Base-by-base conservation (phyloP, 164 flowering plant genomes). In the Sedum album region DNA sequence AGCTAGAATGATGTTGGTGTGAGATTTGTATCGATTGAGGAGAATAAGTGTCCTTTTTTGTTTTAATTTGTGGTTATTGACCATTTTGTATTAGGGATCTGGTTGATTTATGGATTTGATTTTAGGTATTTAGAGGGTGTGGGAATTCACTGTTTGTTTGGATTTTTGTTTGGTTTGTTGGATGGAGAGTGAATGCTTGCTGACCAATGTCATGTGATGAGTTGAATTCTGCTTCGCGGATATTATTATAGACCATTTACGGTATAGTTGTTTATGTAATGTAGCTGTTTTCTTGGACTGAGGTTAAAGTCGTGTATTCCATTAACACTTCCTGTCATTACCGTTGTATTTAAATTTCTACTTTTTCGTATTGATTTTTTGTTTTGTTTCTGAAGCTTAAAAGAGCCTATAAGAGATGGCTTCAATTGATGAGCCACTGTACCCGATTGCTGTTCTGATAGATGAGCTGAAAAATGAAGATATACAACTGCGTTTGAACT, bases 381-480 rank as follows among this genome's bases (percentile, higher is more conserved):
- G 31, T 2, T 26, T 15, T 21, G 4, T 5, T 13, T 2, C 13
- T 38, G 26, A 66, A 66, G 36, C 55, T 25, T 48, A 44, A 28
- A 25, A 42, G 49, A 66, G 23, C 31, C 31, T 57, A 11, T 4
- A 26, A 6, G 9, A 8, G 23, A 78, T 71, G 97, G 84, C 97
- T 39, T 82, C 82, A 85, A 72, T 87, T 4, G 98, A 94, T 23
- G 97, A 94, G 80, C 97, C 98, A 28, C 78, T 91, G 65, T 94
- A 94, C 75, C 98, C 98, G 6, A 91, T 94, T 28, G 98, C 98
- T 3, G 90, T 91, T 26, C 73, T 94, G 63, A 94, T 94, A 42
- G 98, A 91, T 48, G 98, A 91, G 81, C 79, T 94, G 25, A 94
- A 91, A 70, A 94, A 94, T 69, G 98, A 94, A 31, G 98, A 94